These are phyloP conservation scores for Hyaloscypha hepaticicola DNA, from an alignment of 495 filamentous ascomycete genomes.

Conservation along the genomic window DNA sequence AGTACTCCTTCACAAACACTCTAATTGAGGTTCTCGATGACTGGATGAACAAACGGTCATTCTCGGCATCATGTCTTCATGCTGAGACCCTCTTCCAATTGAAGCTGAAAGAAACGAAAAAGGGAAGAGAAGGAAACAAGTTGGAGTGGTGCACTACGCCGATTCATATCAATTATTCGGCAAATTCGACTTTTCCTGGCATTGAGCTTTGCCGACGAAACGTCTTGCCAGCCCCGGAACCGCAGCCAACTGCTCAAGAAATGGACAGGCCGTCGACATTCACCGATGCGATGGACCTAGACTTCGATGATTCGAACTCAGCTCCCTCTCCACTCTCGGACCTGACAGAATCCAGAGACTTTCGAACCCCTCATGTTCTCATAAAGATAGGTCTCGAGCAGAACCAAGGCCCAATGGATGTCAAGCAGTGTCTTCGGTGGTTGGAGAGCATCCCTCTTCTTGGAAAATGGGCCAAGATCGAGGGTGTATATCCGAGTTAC, in stretches of 20 bases:
- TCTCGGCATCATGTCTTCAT: slow-evolving; percentile 52
- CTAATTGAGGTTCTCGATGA: slow-evolving; percentile 52
- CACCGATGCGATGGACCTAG: neutral
- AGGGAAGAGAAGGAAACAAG: slow-evolving; percentile 37
- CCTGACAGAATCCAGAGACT: neutral
- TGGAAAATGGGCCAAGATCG: slow-evolving; percentile 49
- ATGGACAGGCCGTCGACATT: neutral
- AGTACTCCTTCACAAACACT: slow-evolving; percentile 51
- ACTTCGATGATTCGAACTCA: neutral
- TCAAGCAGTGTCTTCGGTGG: slow-evolving; percentile 50
- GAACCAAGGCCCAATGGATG: slow-evolving; percentile 42
- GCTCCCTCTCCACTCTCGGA: neutral
- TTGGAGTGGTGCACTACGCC: slow-evolving; percentile 5
- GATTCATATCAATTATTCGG: slow-evolving; percentile 3
- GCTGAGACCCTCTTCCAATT: slow-evolving; percentile 48
- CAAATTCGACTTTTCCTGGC: neutral
- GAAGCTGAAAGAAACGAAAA: slow-evolving; percentile 48
- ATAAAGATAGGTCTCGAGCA: slow-evolving; percentile 53
- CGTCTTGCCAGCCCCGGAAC: neutral
- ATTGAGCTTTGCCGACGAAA: slow-evolving; percentile 4
- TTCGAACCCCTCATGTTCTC: slow-evolving; percentile 50
- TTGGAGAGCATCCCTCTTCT: slow-evolving; percentile 46
- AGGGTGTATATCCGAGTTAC: slow-evolving; percentile 53
- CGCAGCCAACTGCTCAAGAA: no score
- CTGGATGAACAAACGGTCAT: slow-evolving; percentile 42